Evolutionary conservation across 2,329 filamentous ascomycete genomes (phyloP), one percentile per base, ranked within the genome.

Genomic region (Phaeosphaeria sp.): DNA sequence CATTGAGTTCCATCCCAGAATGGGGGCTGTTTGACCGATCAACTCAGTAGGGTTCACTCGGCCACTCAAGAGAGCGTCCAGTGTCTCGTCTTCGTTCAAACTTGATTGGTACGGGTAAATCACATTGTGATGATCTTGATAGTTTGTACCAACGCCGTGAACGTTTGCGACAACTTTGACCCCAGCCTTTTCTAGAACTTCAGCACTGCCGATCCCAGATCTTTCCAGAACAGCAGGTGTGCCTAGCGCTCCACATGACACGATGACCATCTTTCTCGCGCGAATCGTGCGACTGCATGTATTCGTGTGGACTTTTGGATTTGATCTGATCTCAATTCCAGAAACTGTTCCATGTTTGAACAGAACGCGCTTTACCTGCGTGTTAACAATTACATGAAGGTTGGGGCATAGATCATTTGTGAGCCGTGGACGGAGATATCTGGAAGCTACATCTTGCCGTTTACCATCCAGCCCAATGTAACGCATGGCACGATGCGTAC

Each of bases 91-190:
- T 1, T 79, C 73, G 0, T 67, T 67, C 0, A 85, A 68, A 13
- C 70, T 77, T 1, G 81, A 80, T 47, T 79, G 79, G 70, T 87
- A 89, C 0, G 83, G 77, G 56, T 83, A 85, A 0, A 84, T 64
- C 0, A 84, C 59, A 1, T 88, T 72, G 43, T 87, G 79, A 56
- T 88, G 87, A 67, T 90, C 88, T 52, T 87, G 81, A n/a, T 90
- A 80, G 72, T 89, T 87, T 56, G 83, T 83, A 4, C 88, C 88
- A 5, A 90, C 87, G 23, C 88, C 85, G 0, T 84, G 83, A 1
- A 87, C 82, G 58, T 89, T 80, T 7, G 82, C 78, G 17, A 87
- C 63, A 0, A 84, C 72, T 1, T 79, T 68, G 62, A 90, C 87
- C 6, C 79, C 76, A 59, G 85, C 81, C 48, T 78, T 78, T 17